Evolutionary conservation across 1,284 basidiomycete species (phyloP).

Genomic region (Apiotrichum mycotoxinovorans): DNA sequence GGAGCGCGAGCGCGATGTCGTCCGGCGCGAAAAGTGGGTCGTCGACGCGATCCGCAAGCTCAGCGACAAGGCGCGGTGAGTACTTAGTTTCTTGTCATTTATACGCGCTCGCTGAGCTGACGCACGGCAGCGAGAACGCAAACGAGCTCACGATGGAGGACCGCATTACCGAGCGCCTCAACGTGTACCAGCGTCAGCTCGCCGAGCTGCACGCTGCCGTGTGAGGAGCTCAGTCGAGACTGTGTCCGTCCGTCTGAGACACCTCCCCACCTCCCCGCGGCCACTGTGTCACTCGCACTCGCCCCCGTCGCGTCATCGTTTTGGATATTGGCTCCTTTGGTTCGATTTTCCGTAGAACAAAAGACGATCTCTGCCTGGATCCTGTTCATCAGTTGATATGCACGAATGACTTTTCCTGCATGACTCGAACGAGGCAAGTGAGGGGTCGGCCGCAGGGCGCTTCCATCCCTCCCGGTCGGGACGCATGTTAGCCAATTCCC

Average conservation of each 20-base stretch:
- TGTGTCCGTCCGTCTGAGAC: neutral
- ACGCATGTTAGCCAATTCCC: too few relatives aligned
- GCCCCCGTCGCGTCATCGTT: too few relatives aligned
- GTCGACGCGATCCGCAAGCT: constrained; percentile 44
- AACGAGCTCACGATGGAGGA: constrained; percentile 45
- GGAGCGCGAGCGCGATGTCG: constrained; percentile 40
- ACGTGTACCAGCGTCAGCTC: constrained; percentile 38
- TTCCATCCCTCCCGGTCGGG: too few relatives aligned
- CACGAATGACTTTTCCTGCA: too few relatives aligned
- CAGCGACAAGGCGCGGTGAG: constrained; percentile 40
- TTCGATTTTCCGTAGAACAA: too few relatives aligned
- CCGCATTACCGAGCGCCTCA: constrained; percentile 43
- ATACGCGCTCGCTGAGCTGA: neutral
- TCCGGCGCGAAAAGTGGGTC: constrained; percentile 43
- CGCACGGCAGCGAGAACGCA: constrained; percentile 27
- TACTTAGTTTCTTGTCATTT: neutral
- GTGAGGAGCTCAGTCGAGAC: neutral
- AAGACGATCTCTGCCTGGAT: too few relatives aligned
- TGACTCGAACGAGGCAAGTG: too few relatives aligned
- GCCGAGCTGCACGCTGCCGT: constrained; percentile 7
- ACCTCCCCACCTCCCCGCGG: too few relatives aligned
- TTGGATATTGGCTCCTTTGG: too few relatives aligned
- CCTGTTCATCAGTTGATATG: too few relatives aligned
- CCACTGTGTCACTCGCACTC: too few relatives aligned
- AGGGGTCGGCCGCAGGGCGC: too few relatives aligned